A percentile compares a stretch with the other conserved stretches of the same genome.
These are phyloP conservation scores for Aurinia saxatilis DNA, from an alignment of 345 rosid species.

Conservation along the genomic window DNA sequence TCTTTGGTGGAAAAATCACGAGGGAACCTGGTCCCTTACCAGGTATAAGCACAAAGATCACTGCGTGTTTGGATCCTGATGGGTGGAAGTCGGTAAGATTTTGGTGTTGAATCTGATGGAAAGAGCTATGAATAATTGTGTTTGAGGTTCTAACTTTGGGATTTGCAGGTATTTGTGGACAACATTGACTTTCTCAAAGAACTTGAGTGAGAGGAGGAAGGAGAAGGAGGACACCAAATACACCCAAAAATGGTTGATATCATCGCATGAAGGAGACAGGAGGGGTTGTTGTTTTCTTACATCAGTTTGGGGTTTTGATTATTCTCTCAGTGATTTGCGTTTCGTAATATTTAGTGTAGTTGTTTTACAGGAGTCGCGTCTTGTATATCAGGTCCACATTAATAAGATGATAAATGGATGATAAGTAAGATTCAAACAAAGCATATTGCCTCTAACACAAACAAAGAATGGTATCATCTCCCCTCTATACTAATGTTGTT, in stretches of 20 bases:
- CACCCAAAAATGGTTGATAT: background rate
- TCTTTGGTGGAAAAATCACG: constrained; percentile 80
- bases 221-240: constrained; percentile 7
- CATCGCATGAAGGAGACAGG: constrained; percentile 2
- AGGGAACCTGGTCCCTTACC: constrained; percentile 97
- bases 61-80: constrained; percentile 95
- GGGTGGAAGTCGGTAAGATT: constrained; percentile 93
- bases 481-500: no score
- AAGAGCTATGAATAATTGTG: background rate
- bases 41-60: constrained; percentile 90
- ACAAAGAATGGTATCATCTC: no score
- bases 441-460: no score
- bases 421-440: background rate
- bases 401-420: background rate
- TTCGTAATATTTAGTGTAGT: constrained; percentile 8
- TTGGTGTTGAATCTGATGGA: constrained; percentile 1
- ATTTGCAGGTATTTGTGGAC: constrained; percentile 78
- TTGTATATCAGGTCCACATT: constrained; percentile 16
- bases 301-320: constrained; percentile 9
- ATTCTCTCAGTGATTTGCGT: constrained; percentile 4
- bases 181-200: constrained; percentile 85
- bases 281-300: background rate
- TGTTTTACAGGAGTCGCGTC: background rate
- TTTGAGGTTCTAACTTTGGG: background rate
- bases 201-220: constrained; percentile 57